Conservation (phyloP, 768 basidiomycete genomes). For the Serendipita sp. region DNA sequence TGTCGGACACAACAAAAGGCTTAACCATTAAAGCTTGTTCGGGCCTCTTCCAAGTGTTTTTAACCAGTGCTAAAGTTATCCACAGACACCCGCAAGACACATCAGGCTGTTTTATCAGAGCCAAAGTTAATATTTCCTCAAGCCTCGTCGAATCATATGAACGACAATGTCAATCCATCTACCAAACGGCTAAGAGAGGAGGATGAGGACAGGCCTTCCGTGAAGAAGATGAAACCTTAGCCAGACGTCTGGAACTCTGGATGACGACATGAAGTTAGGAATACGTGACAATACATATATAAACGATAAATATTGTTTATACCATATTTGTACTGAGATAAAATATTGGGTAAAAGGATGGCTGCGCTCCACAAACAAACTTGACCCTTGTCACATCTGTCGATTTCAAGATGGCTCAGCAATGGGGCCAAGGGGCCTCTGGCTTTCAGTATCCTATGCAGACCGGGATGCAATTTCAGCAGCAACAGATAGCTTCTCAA, state of each 20-base stretch:
- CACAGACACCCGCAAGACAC: slow-evolving; percentile 66
- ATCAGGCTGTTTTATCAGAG: slow-evolving; percentile 63
- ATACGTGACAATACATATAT: neutral
- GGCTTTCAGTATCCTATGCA: slow-evolving; percentile 62
- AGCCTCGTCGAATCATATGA: neutral
- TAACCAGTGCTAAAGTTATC: neutral
- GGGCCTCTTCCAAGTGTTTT: slow-evolving; percentile 18
- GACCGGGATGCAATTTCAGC: slow-evolving; percentile 46
- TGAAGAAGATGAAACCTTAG: neutral
- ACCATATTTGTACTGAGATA: neutral
- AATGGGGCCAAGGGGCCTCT: slow-evolving; percentile 55
- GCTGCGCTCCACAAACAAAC: neutral
- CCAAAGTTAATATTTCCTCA: slow-evolving; percentile 23
- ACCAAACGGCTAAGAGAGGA: neutral
- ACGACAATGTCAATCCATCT: neutral
- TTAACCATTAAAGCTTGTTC: slow-evolving; percentile 57
- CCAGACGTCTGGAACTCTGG: neutral
- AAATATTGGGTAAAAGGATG: too few species aligned
- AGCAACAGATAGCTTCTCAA: slow-evolving; percentile 25
- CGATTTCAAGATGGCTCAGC: slow-evolving; percentile 36
- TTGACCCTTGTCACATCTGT: neutral
- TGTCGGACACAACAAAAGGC: slow-evolving; percentile 45
- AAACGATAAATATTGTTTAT: neutral
- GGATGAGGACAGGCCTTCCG: neutral
- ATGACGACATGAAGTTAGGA: neutral